Evolutionary conservation across 2,329 filamentous ascomycete genomes (phyloP).

Genomic region (Aureobasidium zeae): DNA sequence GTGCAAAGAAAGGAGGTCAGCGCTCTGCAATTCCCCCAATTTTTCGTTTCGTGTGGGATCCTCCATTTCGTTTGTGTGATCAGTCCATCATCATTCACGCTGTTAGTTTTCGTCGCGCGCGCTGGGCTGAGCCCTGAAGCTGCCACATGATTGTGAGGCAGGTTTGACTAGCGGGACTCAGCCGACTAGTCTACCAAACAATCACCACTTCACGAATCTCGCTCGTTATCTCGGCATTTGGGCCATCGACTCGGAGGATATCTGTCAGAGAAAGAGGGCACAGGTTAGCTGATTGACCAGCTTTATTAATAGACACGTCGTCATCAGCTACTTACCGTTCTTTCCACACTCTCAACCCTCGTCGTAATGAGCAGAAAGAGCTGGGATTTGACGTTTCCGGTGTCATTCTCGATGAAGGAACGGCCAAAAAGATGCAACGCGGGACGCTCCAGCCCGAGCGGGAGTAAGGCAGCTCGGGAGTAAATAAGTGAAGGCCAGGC

Average conservation of each 20-base stretch:
- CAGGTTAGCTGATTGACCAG: too few relatives aligned
- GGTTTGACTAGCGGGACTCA: conserved; percentile 13
- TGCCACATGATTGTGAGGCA: conserved; percentile 4
- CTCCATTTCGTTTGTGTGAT: conserved; percentile 7
- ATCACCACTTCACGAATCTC: conserved; percentile 4
- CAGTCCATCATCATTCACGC: conserved; percentile 2
- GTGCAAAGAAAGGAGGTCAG: conserved; percentile 8
- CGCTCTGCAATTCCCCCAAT: too few relatives aligned
- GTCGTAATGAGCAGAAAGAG: background rate
- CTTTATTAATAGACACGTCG: too few relatives aligned
- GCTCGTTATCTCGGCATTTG: conserved; percentile 9
- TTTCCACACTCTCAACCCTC: too few relatives aligned
- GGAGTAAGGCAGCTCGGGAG: conserved; percentile 8
- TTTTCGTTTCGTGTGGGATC: conserved; percentile 8
- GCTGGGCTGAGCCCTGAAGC: too few relatives aligned
- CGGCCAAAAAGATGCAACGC: conserved; percentile 8
- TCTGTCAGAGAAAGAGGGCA: conserved; percentile 1
- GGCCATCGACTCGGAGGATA: background rate
- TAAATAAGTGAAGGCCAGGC: too few relatives aligned
- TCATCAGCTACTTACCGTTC: too few relatives aligned
- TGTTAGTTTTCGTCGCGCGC: conserved; percentile 11
- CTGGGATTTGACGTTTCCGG: background rate
- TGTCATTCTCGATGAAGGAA: conserved; percentile 7
- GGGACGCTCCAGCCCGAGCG: conserved; percentile 15
- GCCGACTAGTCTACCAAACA: conserved; percentile 15